phyloP scores from a whole-genome alignment of 805 yeast species.

The Wickerhamiella slavikovae region DNA sequence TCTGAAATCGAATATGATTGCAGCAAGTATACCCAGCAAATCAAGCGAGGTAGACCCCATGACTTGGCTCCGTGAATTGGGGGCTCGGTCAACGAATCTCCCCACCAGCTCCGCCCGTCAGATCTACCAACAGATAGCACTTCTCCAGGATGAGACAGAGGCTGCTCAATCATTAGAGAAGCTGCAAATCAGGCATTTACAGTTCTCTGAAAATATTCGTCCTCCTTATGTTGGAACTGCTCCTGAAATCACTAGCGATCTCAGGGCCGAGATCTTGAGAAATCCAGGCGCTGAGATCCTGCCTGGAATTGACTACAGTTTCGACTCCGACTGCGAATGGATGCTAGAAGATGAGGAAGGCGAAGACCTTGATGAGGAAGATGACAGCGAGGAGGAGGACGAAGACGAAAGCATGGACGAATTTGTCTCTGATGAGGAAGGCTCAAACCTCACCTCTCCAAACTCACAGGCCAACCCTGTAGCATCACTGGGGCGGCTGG shows the following conservation, averaged over 20 bases:
- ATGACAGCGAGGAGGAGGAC: constrained; percentile 36
- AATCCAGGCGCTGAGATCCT: constrained; percentile 8
- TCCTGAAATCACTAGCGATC: constrained; percentile 14
- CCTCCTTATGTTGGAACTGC: constrained; percentile 37
- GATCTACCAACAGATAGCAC: neutral
- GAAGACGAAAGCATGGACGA: constrained; percentile 26
- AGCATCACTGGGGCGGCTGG: too few relatives aligned
- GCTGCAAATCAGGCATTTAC: constrained; percentile 14
- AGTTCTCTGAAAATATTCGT: constrained; percentile 29
- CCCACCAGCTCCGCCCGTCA: neutral
- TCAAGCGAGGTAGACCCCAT: constrained; percentile 7
- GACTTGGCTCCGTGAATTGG: constrained; percentile 4
- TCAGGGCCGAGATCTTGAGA: constrained; percentile 6
- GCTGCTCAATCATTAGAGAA: constrained; percentile 5
- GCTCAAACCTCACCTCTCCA: too few relatives aligned
- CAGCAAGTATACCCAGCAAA: too few relatives aligned
- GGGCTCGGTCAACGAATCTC: neutral
- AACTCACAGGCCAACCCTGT: too few relatives aligned
- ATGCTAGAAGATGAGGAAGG: constrained; percentile 29
- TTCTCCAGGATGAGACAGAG: constrained; percentile 2
- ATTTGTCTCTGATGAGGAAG: constrained; percentile 15
- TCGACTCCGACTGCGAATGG: constrained; percentile 36
- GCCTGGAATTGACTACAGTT: constrained; percentile 23
- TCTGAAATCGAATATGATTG: too few relatives aligned
- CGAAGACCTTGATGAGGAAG: constrained; percentile 21